Percentiles rank a stretch among this genome's conserved stretches.
Evolutionary conservation across 2,329 filamentous ascomycete genomes (phyloP).

Genomic region (Coniella vitis): DNA sequence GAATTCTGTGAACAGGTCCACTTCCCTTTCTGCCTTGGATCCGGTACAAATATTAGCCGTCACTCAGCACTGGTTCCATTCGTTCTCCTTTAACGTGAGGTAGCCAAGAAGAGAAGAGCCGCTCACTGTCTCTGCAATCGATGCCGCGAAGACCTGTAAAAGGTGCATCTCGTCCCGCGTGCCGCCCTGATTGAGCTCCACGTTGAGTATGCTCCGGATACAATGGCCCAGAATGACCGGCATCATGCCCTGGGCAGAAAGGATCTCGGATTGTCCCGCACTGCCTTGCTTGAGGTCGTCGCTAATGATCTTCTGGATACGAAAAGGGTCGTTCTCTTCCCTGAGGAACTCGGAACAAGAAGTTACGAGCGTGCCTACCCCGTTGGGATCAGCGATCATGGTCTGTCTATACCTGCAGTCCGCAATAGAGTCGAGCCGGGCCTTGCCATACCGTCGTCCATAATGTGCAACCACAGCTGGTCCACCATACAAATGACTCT

Average conservation of each 20-base stretch:
- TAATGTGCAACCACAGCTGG: background rate
- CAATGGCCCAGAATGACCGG: background rate
- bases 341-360: background rate
- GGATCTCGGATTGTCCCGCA: background rate
- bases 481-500: background rate
- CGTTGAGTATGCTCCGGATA: background rate
- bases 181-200: background rate
- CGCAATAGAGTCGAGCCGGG: background rate
- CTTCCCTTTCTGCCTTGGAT: background rate
- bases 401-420: no score
- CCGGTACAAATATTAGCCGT: background rate
- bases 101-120: no score
- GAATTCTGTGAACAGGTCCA: background rate
- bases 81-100: no score
- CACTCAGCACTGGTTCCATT: background rate
- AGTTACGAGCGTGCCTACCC: background rate
- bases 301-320: background rate
- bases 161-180: background rate
- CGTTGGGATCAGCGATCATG: no score
- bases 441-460: background rate
- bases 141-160: background rate
- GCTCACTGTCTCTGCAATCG: no score
- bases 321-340: background rate
- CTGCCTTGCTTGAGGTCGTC: background rate
- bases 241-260: background rate